Conservation (phyloP, 495 filamentous ascomycete genomes). For the Tuber microsphaerosporum region DNA sequence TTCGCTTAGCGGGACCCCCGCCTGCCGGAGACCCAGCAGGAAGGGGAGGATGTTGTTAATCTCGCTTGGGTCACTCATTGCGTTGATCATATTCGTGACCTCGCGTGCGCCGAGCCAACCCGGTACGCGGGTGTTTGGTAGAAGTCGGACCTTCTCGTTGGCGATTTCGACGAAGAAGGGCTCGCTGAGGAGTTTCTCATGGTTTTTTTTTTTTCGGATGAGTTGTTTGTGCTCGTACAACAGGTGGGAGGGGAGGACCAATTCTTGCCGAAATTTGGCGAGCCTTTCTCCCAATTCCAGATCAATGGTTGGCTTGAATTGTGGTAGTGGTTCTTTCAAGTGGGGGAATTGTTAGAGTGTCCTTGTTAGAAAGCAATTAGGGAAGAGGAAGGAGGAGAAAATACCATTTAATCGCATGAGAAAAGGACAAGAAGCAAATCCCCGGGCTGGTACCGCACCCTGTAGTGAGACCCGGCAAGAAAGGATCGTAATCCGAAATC, state of each 20-base stretch:
- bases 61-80: slow-evolving; percentile 55
- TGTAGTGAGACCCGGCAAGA: background rate
- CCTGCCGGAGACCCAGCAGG: slow-evolving; percentile 50
- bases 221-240: slow-evolving; percentile 50
- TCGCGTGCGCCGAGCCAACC: slow-evolving; percentile 33
- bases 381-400: slow-evolving; percentile 6
- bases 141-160: slow-evolving; percentile 44
- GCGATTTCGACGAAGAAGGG: slow-evolving; percentile 57
- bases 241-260: slow-evolving; percentile 61
- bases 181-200: slow-evolving; percentile 51
- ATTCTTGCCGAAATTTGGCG: slow-evolving; percentile 51
- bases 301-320: slow-evolving; percentile 49
- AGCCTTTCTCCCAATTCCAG: slow-evolving; percentile 49
- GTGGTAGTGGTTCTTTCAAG: slow-evolving; percentile 46
- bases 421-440: slow-evolving; percentile 6
- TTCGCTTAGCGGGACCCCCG: background rate
- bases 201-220: slow-evolving; percentile 50
- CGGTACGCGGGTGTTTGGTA: slow-evolving; percentile 33
- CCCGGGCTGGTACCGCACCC: background rate
- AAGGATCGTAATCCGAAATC: background rate
- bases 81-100: slow-evolving; percentile 44
- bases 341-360: background rate
- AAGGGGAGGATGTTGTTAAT: slow-evolving; percentile 55
- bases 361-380: slow-evolving; percentile 12
- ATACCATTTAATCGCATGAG: slow-evolving; percentile 6